phyloP scores from a whole-genome alignment of 2,329 filamentous ascomycete species.

The Sporothrix humicola region DNA sequence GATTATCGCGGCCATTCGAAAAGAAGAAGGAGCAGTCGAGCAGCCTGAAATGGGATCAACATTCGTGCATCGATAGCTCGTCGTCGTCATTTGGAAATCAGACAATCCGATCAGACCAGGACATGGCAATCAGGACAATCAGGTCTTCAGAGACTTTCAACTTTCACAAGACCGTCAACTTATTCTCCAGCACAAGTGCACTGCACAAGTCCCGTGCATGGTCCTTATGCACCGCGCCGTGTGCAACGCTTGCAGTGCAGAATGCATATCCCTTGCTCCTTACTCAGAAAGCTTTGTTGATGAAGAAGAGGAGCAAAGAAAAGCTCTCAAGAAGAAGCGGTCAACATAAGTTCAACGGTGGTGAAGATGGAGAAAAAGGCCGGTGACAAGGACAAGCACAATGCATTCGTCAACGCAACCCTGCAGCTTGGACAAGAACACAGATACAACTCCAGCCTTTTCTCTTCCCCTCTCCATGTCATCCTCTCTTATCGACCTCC shows the following conservation, averaged over 20 bases:
- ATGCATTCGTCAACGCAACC: neutral
- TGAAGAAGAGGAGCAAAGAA: neutral
- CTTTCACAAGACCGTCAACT: neutral
- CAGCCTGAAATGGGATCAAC: slow-evolving; percentile 14
- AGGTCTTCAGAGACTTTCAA: neutral
- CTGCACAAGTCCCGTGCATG: slow-evolving; percentile 19
- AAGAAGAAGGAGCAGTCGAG: slow-evolving; percentile 7
- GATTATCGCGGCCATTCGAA: slow-evolving; percentile 15
- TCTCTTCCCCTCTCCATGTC: neutral
- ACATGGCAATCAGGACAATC: neutral
- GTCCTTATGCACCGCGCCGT: slow-evolving; percentile 22
- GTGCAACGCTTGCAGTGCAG: slow-evolving; percentile 9
- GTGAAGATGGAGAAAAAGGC: neutral
- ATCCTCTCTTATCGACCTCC: neutral
- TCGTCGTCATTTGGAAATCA: neutral
- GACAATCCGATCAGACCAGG: too few relatives aligned
- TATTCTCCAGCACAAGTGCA: slow-evolving; percentile 21
- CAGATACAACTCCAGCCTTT: neutral
- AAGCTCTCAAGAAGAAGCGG: neutral
- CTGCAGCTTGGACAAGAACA: neutral
- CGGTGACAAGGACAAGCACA: too few relatives aligned
- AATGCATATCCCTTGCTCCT: slow-evolving; percentile 10
- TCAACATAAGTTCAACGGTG: slow-evolving; percentile 13
- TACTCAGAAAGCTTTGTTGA: neutral
- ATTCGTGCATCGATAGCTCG: slow-evolving; percentile 5